Conservation (phyloP, 1,284 basidiomycete genomes). For the Puccinia coronata region DNA sequence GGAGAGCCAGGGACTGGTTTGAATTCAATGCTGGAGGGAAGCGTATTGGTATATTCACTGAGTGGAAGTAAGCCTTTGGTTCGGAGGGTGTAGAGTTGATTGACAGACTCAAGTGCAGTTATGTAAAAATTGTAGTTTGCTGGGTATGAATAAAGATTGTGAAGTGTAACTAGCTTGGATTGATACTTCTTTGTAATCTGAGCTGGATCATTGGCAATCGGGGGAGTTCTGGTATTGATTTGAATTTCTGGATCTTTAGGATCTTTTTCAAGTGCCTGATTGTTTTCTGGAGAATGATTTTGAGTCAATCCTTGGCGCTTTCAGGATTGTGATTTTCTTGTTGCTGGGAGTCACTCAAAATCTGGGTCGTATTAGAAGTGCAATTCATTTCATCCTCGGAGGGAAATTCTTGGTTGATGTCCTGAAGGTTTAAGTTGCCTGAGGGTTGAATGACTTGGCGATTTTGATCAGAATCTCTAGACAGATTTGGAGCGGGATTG, state of each 20-base stretch:
- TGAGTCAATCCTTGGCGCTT: too few species aligned
- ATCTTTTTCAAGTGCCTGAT: not conserved
- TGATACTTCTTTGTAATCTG: not conserved
- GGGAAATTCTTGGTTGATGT: too few species aligned
- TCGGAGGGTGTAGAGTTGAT: not conserved
- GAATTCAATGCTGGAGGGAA: slow-evolving; percentile 1
- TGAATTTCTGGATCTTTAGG: not conserved
- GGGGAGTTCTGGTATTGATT: not conserved
- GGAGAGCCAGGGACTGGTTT: not conserved
- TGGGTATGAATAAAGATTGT: not conserved
- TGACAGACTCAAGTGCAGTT: not conserved
- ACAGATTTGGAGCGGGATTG: too few species aligned
- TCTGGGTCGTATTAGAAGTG: too few species aligned
- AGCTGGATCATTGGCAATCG: not conserved
- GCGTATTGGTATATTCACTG: not conserved
- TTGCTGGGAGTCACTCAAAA: too few species aligned
- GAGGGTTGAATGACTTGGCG: too few species aligned
- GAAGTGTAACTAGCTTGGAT: not conserved
- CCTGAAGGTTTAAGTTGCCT: too few species aligned
- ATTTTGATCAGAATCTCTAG: too few species aligned
- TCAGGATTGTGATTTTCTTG: too few species aligned
- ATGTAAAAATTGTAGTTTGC: not conserved
- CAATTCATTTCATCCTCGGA: too few species aligned
- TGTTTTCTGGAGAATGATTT: not conserved
- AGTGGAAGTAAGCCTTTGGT: not conserved